These are phyloP conservation scores for Mitragyna speciosa DNA, from an alignment of 257 asterid genomes.

Conservation along the genomic window DNA sequence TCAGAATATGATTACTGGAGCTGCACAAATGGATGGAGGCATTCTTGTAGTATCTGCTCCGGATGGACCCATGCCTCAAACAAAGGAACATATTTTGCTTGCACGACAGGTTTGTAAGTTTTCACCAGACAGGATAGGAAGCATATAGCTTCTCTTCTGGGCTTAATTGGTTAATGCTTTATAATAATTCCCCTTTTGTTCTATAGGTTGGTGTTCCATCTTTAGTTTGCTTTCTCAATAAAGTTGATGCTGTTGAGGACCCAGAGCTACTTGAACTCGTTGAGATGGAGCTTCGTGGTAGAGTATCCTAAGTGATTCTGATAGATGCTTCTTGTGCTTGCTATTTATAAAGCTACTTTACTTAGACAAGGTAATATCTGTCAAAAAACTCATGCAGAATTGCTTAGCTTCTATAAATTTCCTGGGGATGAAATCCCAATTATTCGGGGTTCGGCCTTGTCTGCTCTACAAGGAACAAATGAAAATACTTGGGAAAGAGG, in stretches of 20 bases:
- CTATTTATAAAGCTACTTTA: background rate
- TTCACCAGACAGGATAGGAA: background rate
- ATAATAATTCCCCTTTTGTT: background rate
- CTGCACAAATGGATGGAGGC: conserved; percentile 99
- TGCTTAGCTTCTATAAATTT: conserved; percentile 89
- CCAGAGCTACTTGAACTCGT: conserved; percentile 94
- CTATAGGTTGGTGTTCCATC: conserved; percentile 95
- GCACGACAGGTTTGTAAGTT: conserved; percentile 75
- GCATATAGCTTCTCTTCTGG: background rate
- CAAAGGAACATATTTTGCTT: conserved; percentile 92
- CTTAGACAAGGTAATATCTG: background rate
- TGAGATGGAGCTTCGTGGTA: conserved; percentile 98
- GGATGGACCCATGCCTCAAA: conserved; percentile 99
- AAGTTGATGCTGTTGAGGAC: conserved; percentile 93
- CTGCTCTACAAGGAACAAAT: conserved; percentile 91
- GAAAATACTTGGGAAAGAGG: conserved; percentile 83
- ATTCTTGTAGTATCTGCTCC: conserved; percentile 97
- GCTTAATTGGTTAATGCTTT: background rate
- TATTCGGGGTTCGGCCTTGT: conserved; percentile 91
- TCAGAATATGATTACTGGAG: conserved; percentile 99
- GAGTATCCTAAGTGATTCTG: background rate
- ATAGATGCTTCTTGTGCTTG: conserved; percentile 8
- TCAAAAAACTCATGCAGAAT: conserved; percentile 45
- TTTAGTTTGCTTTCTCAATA: conserved; percentile 92
- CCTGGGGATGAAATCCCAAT: conserved; percentile 99